These are phyloP conservation scores for Prunus padus DNA, from an alignment of 306 rosid species.

Conservation along the genomic window DNA sequence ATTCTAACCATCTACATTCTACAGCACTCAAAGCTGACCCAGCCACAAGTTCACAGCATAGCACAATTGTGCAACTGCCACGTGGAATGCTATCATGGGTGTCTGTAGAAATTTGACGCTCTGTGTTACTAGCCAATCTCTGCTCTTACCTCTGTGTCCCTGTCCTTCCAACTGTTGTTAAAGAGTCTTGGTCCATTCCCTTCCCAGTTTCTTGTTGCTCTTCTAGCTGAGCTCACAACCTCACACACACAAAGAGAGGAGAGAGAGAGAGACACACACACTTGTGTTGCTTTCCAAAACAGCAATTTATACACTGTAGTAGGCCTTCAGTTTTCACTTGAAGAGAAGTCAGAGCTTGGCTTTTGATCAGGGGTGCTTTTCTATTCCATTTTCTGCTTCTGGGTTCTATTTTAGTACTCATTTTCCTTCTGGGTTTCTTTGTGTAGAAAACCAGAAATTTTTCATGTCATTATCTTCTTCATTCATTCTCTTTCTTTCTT, in stretches of 20 bases:
- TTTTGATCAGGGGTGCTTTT: slow-evolving; percentile 4
- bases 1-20: not conserved
- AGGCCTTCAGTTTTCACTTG: slow-evolving; percentile 24
- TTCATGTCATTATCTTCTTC: not conserved
- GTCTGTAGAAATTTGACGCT: slow-evolving; percentile 3
- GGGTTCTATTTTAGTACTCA: not conserved
- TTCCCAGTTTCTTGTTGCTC: slow-evolving; percentile 6
- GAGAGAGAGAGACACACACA: not conserved
- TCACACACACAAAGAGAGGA: not conserved
- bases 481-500: not conserved
- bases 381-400: slow-evolving; percentile 17
- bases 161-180: slow-evolving; percentile 7
- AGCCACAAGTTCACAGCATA: not conserved
- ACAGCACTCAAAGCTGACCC: not conserved
- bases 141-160: slow-evolving; percentile 18
- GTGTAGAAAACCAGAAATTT: not conserved
- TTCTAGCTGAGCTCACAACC: not conserved
- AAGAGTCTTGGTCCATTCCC: not conserved
- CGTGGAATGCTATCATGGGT: slow-evolving; percentile 19
- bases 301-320: not conserved
- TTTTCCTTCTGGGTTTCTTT: slow-evolving; percentile 15
- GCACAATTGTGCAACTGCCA: slow-evolving; percentile 31
- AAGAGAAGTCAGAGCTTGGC: slow-evolving; percentile 11
- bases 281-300: not conserved
- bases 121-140: slow-evolving; percentile 11